Conservation (phyloP, 129 eudicot species). For the Centrapalus pauciflorus region DNA sequence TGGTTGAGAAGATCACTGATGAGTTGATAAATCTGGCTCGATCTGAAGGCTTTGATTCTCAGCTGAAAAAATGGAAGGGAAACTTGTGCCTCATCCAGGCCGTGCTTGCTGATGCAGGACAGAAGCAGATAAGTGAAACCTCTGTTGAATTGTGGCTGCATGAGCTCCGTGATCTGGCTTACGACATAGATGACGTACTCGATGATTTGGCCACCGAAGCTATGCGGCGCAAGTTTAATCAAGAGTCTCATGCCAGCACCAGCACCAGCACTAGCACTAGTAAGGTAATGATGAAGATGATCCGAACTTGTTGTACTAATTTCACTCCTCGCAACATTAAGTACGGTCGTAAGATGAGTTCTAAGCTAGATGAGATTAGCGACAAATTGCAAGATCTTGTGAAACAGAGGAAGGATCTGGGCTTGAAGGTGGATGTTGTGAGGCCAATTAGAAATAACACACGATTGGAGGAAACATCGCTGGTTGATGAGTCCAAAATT, state of each 20-base stretch:
- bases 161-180: conserved; percentile 31
- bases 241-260: no score
- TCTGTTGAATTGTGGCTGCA: conserved; percentile 33
- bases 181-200: conserved; percentile 42
- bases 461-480: conserved; percentile 36
- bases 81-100: conserved; percentile 11
- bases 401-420: conserved; percentile 18
- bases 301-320: conserved; percentile 17
- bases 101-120: no score
- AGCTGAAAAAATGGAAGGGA: conserved; percentile 1
- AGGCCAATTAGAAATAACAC: not conserved
- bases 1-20: conserved; percentile 22
- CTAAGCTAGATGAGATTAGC: conserved; percentile 23
- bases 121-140: conserved; percentile 11
- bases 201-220: conserved; percentile 42
- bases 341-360: conserved; percentile 17
- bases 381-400: conserved; percentile 13
- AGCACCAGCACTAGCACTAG: not conserved
- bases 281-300: not conserved
- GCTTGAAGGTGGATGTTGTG: conserved; percentile 15
- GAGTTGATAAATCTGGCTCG: conserved; percentile 15
- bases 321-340: not conserved
- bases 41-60: conserved; percentile 11
- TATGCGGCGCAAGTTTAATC: conserved; percentile 8
- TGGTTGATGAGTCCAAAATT: conserved; percentile 26